Evolutionary conservation across 139 green algal genomes (phyloP), one percentile per base, ranked within the genome.

Genomic region (Chlorella sp.): DNA sequence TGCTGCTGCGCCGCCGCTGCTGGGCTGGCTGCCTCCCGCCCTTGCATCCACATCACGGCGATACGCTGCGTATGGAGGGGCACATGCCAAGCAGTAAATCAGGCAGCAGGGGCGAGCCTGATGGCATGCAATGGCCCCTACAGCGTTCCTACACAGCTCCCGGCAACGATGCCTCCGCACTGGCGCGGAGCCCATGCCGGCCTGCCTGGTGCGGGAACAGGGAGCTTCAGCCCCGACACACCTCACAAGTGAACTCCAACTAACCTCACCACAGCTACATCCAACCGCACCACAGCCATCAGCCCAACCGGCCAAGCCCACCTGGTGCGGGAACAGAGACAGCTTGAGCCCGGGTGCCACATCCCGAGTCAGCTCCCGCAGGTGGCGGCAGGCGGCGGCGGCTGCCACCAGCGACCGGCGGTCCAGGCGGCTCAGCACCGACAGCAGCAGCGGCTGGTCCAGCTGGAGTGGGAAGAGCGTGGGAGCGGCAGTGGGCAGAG

Each of bases 11-110:
- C 6, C 1, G 74, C n/a, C 68, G 74, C n/a, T 44, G 74, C 74
- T 1, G 22, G 34, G 1, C 0, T 16, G 0, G 26, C 51, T 17
- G 2, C 17, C 86, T 97, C 94, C 9, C 89, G 86, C 40, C 74
- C 22, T 65, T 92, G 84, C 94, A 96, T 96, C 93, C 93, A 96
- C 46, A 82, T 76, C 74, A 96, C 67, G 5, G 92, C 94, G 0
- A 86, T 86, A 13, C 91, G 74, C 90, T 94, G 92, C 40, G 78
- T 24, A 3, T 14, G 41, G 24, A 22, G n/a, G 58, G 11, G 46
- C n/a, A n/a, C n/a, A n/a, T n/a, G n/a, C n/a, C n/a, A n/a, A n/a
- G n/a, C n/a, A n/a, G n/a, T n/a, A n/a, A n/a, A n/a, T n/a, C n/a
- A n/a, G n/a, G n/a, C n/a, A n/a, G n/a, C n/a, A n/a, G n/a, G n/a